Conservation (phyloP, 2,329 filamentous ascomycete species). For the Scytalidium sp. region DNA sequence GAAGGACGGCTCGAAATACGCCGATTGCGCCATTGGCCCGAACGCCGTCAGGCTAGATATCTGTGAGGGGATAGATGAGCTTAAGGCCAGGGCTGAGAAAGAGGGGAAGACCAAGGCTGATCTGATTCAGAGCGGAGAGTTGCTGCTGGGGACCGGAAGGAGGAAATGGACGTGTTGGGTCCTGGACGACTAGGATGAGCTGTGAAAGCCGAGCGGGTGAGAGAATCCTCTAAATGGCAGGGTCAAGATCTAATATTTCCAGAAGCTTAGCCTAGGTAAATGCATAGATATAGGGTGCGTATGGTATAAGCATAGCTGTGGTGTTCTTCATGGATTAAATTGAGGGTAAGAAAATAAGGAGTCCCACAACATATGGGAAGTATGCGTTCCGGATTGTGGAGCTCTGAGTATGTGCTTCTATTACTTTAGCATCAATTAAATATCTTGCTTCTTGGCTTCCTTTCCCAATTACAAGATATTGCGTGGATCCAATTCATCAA, state of each 20-base stretch:
- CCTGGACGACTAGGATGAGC: slow-evolving; percentile 2
- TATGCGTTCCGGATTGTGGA: too few species aligned
- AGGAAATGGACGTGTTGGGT: slow-evolving; percentile 20
- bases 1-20: slow-evolving; percentile 16
- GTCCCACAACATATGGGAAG: too few species aligned
- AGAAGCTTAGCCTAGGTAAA: too few species aligned
- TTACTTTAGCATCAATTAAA: too few species aligned
- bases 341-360: too few species aligned
- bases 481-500: slow-evolving; percentile 65
- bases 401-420: too few species aligned
- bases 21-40: slow-evolving; percentile 22
- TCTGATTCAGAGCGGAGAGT: slow-evolving; percentile 10
- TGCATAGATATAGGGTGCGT: too few species aligned
- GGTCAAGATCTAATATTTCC: too few species aligned
- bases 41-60: slow-evolving; percentile 17
- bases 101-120: background rate
- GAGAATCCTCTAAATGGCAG: too few species aligned
- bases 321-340: too few species aligned
- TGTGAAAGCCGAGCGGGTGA: background rate
- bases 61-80: slow-evolving; percentile 13
- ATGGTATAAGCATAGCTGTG: too few species aligned
- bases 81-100: slow-evolving; percentile 8
- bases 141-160: slow-evolving; percentile 17
- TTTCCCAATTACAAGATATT: slow-evolving; percentile 39
- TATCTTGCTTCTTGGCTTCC: background rate